Conservation (phyloP, 345 rosid genomes). For the Salix purpurea region DNA sequence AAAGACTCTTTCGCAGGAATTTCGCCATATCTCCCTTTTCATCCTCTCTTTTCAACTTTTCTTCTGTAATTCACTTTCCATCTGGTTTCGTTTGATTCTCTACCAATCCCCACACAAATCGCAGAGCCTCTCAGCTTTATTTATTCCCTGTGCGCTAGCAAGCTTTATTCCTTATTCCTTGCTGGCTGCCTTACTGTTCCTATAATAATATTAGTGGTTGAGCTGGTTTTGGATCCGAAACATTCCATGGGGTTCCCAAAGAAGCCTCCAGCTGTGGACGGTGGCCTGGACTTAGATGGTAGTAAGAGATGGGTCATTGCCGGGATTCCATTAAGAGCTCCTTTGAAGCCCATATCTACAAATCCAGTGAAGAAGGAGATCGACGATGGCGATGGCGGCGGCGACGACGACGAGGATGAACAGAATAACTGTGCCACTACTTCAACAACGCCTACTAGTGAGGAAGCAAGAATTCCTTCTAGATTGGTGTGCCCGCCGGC, state of each 20-base stretch:
- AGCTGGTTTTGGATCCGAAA: slow-evolving; percentile 1
- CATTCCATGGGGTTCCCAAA: slow-evolving; percentile 57
- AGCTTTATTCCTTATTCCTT: slow-evolving; percentile 39
- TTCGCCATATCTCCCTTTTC: slow-evolving; percentile 2
- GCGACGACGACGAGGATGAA: not conserved
- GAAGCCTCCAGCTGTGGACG: slow-evolving; percentile 48
- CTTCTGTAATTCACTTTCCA: slow-evolving; percentile 24
- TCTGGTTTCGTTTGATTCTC: slow-evolving; percentile 40
- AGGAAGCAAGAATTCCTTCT: slow-evolving; percentile 34
- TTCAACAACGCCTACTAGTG: slow-evolving; percentile 40
- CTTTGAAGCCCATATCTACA: slow-evolving; percentile 53
- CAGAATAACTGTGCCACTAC: slow-evolving; percentile 11
- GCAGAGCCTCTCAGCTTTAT: slow-evolving; percentile 18
- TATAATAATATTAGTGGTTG: not conserved
- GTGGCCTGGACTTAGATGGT: slow-evolving; percentile 44
- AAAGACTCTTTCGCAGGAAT: not conserved
- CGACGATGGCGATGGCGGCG: not conserved
- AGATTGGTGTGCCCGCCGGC: slow-evolving; percentile 37
- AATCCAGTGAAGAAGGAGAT: slow-evolving; percentile 25
- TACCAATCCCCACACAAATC: slow-evolving; percentile 8
- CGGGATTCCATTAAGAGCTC: slow-evolving; percentile 52
- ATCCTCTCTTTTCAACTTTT: not conserved
- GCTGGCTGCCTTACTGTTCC: not conserved
- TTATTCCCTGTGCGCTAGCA: slow-evolving; percentile 9
- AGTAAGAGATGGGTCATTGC: slow-evolving; percentile 48